A percentile compares a stretch with the other conserved stretches of the same genome.
Conservation (phyloP, 768 basidiomycete genomes). For the Lentinus brumalis region DNA sequence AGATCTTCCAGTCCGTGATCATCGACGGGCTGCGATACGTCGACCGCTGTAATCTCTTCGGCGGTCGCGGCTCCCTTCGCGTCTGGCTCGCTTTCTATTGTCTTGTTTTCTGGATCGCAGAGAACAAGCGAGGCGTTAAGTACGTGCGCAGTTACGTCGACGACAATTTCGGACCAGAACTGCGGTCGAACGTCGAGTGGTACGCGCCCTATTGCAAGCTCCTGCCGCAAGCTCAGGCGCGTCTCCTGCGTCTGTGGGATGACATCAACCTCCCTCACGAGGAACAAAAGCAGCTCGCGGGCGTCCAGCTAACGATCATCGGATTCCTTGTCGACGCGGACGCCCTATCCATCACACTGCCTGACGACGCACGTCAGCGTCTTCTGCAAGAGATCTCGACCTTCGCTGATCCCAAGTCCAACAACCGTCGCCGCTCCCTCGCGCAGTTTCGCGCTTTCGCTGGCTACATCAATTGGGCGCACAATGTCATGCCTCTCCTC, state of each 20-base stretch:
- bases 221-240: constrained; percentile 36
- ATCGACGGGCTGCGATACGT: constrained; percentile 32
- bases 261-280: constrained; percentile 38
- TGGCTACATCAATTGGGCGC: too few species aligned
- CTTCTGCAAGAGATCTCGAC: too few species aligned
- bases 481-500: constrained; percentile 34
- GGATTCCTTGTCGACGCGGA: constrained; percentile 41
- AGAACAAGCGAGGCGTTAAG: constrained; percentile 16
- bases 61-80: constrained; percentile 28
- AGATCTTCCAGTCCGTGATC: constrained; percentile 36
- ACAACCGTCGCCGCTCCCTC: too few species aligned
- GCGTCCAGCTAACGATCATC: constrained; percentile 35
- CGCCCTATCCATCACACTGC: constrained; percentile 27
- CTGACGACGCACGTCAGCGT: too few species aligned
- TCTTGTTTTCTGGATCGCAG: constrained; percentile 42
- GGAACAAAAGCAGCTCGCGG: constrained; percentile 40
- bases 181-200: constrained; percentile 17
- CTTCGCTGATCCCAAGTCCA: too few species aligned
- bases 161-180: constrained; percentile 29
- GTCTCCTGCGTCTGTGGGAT: constrained; percentile 30
- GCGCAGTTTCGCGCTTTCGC: too few species aligned
- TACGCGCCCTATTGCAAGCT: constrained; percentile 30
- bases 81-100: constrained; percentile 31
- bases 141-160: constrained; percentile 37
- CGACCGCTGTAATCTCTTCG: constrained; percentile 33